phyloP scores from a whole-genome alignment of 768 basidiomycete genomes.

The Lepiota venenata region DNA sequence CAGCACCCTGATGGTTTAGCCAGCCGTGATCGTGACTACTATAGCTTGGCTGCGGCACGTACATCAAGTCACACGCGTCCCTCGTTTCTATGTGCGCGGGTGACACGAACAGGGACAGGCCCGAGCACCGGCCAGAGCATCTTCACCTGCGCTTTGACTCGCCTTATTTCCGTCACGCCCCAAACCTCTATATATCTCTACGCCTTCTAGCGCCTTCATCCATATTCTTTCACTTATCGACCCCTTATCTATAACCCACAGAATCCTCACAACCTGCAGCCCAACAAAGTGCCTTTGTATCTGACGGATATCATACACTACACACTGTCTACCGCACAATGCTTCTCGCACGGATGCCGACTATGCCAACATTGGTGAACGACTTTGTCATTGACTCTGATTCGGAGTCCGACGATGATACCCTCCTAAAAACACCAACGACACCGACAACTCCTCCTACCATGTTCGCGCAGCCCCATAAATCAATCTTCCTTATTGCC shows the following conservation, averaged over 20 bases:
- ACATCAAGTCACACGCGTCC: not conserved
- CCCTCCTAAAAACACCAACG: not conserved
- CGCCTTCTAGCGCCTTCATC: not conserved
- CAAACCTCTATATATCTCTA: not conserved
- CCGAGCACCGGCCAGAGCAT: not conserved
- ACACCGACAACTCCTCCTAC: not conserved
- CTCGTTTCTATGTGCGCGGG: not conserved
- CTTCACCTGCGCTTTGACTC: not conserved
- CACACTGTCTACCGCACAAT: not conserved
- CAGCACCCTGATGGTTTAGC: not conserved
- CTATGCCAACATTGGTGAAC: not conserved
- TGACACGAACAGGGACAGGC: not conserved
- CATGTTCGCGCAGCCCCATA: not conserved
- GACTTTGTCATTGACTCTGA: conserved; percentile 6
- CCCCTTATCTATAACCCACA: not conserved
- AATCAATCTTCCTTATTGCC: not conserved
- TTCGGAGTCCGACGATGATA: conserved; percentile 6
- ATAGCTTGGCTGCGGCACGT: not conserved
- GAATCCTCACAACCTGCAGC: not conserved
- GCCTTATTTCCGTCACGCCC: not conserved
- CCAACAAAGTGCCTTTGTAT: not conserved
- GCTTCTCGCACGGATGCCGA: not conserved
- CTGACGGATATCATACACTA: not conserved
- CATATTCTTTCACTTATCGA: not conserved
- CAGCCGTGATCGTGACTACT: not conserved